These are phyloP conservation scores for Pleurotus sapidus DNA, from an alignment of 768 basidiomycete species.

Conservation along the genomic window DNA sequence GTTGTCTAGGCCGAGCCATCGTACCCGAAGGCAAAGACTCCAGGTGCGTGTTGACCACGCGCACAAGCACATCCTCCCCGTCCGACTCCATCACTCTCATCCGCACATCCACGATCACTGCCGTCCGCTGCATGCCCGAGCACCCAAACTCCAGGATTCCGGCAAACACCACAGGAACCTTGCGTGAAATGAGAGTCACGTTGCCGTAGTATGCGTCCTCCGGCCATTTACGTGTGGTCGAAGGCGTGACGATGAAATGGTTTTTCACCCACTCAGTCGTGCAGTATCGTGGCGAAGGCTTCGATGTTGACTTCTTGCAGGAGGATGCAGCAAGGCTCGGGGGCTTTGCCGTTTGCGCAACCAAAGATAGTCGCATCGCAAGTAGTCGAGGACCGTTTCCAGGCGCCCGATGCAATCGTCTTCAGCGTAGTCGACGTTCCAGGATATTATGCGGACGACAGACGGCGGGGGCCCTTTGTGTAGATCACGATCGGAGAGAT, in stretches of 20 bases:
- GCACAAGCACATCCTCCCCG: constrained; percentile 37
- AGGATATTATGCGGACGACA: constrained; percentile 57
- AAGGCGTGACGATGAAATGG: constrained; percentile 59
- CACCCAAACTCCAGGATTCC: constrained; percentile 50
- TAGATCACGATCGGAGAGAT: constrained; percentile 33
- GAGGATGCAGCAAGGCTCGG: constrained; percentile 60
- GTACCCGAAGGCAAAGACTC: constrained; percentile 57
- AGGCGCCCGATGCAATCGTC: constrained; percentile 40
- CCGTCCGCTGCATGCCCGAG: constrained; percentile 51
- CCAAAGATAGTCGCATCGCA: constrained; percentile 51
- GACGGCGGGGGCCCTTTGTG: constrained; percentile 35
- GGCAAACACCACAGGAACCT: constrained; percentile 45
- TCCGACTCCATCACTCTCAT: constrained; percentile 33
- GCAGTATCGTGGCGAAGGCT: constrained; percentile 47
- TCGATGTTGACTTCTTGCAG: constrained; percentile 61
- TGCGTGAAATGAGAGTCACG: constrained; percentile 64
- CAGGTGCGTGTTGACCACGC: constrained; percentile 72
- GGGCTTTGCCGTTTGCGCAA: constrained; percentile 42
- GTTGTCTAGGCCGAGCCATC: constrained; percentile 42
- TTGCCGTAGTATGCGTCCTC: constrained; percentile 52
- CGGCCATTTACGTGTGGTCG: constrained; percentile 54
- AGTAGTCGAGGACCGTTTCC: constrained; percentile 44
- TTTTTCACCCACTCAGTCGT: constrained; percentile 60
- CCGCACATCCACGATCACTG: constrained; percentile 55
- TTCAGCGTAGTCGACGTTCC: constrained; percentile 63